Base-by-base conservation (phyloP, 352 stramenopile species). In the Salisapilia sapeloensis region DNA sequence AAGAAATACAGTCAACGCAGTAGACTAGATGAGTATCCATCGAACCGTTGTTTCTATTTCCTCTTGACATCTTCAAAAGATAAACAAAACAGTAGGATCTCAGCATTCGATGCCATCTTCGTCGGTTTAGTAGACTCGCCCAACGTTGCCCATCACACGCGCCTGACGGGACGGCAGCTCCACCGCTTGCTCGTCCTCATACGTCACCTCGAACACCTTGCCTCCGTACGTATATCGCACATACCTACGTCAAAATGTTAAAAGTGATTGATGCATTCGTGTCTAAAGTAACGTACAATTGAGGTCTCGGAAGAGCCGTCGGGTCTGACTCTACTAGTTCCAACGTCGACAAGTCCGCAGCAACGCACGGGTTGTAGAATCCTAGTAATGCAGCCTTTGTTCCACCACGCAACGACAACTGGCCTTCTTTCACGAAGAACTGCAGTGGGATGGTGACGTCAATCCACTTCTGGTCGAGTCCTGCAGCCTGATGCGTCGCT, bases 291-390 rank as follows among this genome's bases (percentile, higher is more conserved):
- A 28, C 23, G 6, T 36, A 36, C 7, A 36, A 36, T 27, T 30
- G 16, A 34, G 23, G 31, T 6, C n/a, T n/a, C n/a, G n/a, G n/a
- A n/a, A n/a, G n/a, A n/a, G n/a, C n/a, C n/a, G n/a, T n/a, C n/a
- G n/a, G n/a, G n/a, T n/a, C n/a, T n/a, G n/a, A n/a, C n/a, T n/a
- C n/a, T n/a, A n/a, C n/a, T n/a, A n/a, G n/a, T n/a, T n/a, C n/a
- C n/a, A n/a, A n/a, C n/a, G n/a, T n/a, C n/a, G n/a, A n/a, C n/a
- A n/a, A n/a, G n/a, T n/a, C n/a, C n/a, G n/a, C n/a, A n/a, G n/a
- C 47, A n/a, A 71, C 46, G 33, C 63, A 85, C 10, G 72, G 72
- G 35, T 85, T 82, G 51, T 89, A 89, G 32, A 89, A 89, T 19
- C 72, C 69, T 15, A 89, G 36, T 4, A 89, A 41, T 13, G 57